Percentiles rank a stretch among this genome's conserved stretches.
phyloP scores from a whole-genome alignment of 345 rosid species.

The Moricandia arvensis region DNA sequence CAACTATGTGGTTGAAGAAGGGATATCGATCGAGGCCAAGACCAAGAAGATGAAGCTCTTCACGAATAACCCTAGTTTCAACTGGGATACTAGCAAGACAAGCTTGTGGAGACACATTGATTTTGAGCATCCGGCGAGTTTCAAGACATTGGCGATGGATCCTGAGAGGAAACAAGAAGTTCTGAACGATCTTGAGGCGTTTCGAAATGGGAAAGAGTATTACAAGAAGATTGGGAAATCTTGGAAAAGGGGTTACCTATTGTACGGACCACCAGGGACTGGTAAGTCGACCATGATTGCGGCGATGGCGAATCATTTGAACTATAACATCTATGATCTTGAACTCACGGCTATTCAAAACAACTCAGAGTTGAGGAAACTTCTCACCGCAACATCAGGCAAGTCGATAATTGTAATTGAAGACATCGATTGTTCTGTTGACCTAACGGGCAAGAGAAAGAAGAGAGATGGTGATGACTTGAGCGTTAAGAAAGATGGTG shows the following conservation, averaged over 20 bases:
- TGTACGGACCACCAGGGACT: conserved; percentile 45
- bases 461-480: conserved; percentile 9
- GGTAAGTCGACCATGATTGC: conserved; percentile 46
- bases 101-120: conserved; percentile 34
- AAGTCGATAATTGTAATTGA: conserved; percentile 45
- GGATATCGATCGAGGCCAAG: conserved; percentile 42
- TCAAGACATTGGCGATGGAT: conserved; percentile 40
- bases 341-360: conserved; percentile 34
- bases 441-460: conserved; percentile 35
- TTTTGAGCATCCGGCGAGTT: conserved; percentile 40
- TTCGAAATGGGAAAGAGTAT: conserved; percentile 38
- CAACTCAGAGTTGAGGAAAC: conserved; percentile 40
- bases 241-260: conserved; percentile 46
- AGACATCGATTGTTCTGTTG: conserved; percentile 42
- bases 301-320: conserved; percentile 39
- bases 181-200: conserved; percentile 33
- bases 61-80: conserved; percentile 44
- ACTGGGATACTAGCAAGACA: conserved; percentile 6
- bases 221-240: conserved; percentile 40
- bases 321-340: conserved; percentile 40
- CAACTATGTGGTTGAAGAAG: conserved; percentile 41
- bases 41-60: conserved; percentile 51
- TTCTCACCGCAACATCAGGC: conserved; percentile 33
- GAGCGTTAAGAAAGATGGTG: neutral
- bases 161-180: conserved; percentile 36